These are phyloP conservation scores for Olyra latifolia DNA, from an alignment of 176 grass and related monocot genomes.

Conservation along the genomic window DNA sequence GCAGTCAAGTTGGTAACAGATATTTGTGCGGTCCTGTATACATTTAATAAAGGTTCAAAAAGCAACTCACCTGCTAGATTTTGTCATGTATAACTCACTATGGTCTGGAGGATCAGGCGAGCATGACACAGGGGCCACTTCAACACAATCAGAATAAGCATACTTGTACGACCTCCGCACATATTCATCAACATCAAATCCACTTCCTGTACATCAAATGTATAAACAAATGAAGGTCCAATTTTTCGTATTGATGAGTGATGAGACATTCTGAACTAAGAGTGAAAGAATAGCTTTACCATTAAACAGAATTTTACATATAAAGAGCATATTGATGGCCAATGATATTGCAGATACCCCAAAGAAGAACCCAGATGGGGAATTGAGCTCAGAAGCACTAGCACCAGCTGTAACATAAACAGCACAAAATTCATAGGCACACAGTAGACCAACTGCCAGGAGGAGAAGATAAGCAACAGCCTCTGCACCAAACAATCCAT, in stretches of 20 bases:
- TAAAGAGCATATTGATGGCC: slow-evolving; percentile 98
- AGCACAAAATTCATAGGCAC: slow-evolving; percentile 96
- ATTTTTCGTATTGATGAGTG: not conserved
- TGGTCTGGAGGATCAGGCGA: slow-evolving; percentile 90
- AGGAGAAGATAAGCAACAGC: slow-evolving; percentile 97
- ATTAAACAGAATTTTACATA: slow-evolving; percentile 97
- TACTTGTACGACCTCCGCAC: slow-evolving; percentile 89
- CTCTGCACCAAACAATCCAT: slow-evolving; percentile 60
- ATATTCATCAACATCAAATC: slow-evolving; percentile 99
- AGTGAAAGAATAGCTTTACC: slow-evolving; percentile 49
- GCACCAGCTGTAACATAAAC: slow-evolving; percentile 90
- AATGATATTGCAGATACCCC: slow-evolving; percentile 92
- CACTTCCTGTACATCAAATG: slow-evolving; percentile 61
- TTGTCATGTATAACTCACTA: slow-evolving; percentile 91
- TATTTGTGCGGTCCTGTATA: not conserved
- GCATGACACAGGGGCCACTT: slow-evolving; percentile 89
- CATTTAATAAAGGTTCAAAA: slow-evolving; percentile 4
- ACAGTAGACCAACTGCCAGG: slow-evolving; percentile 82
- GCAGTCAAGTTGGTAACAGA: not conserved
- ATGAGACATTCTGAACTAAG: slow-evolving; percentile 7
- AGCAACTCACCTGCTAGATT: slow-evolving; percentile 78
- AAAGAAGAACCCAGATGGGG: slow-evolving; percentile 97
- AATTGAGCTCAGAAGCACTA: slow-evolving; percentile 86
- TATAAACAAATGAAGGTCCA: slow-evolving; percentile 14
- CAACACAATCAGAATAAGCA: slow-evolving; percentile 99